Conservation (phyloP, 176 grass and related monocot genomes). For the Dendrocalamus sinicus region DNA sequence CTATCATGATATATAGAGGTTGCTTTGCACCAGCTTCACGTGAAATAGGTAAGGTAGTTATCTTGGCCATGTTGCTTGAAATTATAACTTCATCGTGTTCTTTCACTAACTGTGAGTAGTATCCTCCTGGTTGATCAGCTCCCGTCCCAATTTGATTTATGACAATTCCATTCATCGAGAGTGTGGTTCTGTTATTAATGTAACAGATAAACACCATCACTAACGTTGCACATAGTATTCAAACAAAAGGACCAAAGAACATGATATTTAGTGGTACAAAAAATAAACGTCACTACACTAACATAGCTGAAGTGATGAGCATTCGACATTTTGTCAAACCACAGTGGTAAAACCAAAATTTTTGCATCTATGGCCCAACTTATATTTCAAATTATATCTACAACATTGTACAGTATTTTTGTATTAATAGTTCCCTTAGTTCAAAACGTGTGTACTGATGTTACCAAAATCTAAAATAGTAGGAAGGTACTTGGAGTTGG, state of each 20-base stretch:
- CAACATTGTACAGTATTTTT: neutral
- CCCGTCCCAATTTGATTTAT: slow-evolving; percentile 60
- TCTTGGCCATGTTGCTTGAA: slow-evolving; percentile 67
- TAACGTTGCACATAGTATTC: slow-evolving; percentile 5
- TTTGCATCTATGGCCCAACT: neutral
- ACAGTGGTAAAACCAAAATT: neutral
- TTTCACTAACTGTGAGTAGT: slow-evolving; percentile 76
- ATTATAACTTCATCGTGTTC: slow-evolving; percentile 86
- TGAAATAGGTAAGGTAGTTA: slow-evolving; percentile 52
- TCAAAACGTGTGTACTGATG: neutral
- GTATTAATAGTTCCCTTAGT: neutral
- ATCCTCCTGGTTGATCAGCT: slow-evolving; percentile 64
- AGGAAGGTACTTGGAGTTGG: neutral
- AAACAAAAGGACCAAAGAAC: neutral
- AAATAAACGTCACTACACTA: neutral
- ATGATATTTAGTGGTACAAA: neutral
- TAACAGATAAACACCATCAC: neutral
- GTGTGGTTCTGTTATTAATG: slow-evolving; percentile 64
- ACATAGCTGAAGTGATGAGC: neutral
- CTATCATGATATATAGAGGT: slow-evolving; percentile 76
- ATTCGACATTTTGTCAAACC: neutral
- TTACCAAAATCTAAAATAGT: neutral
- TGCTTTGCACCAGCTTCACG: slow-evolving; percentile 67
- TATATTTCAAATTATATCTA: neutral
- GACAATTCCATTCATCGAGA: slow-evolving; percentile 65